phyloP scores from a whole-genome alignment of 495 filamentous ascomycete genomes.

The Penicillium maclennaniae region DNA sequence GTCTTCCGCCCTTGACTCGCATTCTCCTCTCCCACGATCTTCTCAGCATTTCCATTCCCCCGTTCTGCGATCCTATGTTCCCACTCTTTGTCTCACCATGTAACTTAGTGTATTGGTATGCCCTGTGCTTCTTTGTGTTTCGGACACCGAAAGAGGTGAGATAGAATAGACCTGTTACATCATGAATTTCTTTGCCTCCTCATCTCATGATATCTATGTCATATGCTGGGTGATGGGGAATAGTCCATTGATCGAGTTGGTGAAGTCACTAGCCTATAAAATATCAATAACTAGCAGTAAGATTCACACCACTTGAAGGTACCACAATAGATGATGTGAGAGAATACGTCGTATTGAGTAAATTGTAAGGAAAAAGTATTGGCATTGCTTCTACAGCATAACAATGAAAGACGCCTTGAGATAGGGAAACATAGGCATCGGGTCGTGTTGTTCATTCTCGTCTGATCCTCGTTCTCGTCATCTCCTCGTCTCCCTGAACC shows the following conservation, averaged over 20 bases:
- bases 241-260: background rate
- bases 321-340: background rate
- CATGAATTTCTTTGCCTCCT: constrained; percentile 4
- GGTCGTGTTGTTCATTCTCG: background rate
- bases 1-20: constrained; percentile 17
- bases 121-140: constrained; percentile 12
- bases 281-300: background rate
- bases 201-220: background rate
- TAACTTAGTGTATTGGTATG: constrained; percentile 39
- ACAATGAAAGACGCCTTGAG: background rate
- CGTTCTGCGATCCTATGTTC: constrained; percentile 22
- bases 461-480: background rate
- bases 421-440: background rate
- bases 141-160: constrained; percentile 11
- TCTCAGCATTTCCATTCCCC: constrained; percentile 29
- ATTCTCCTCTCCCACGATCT: constrained; percentile 23
- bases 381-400: background rate
- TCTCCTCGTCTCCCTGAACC: background rate
- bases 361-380: background rate
- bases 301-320: no score
- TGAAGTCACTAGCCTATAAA: background rate
- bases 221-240: background rate
- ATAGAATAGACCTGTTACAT: constrained; percentile 27
- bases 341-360: background rate
- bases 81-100: constrained; percentile 15